Conservation (phyloP, 148 eudicot genomes). For the Rhododendron simsii region DNA sequence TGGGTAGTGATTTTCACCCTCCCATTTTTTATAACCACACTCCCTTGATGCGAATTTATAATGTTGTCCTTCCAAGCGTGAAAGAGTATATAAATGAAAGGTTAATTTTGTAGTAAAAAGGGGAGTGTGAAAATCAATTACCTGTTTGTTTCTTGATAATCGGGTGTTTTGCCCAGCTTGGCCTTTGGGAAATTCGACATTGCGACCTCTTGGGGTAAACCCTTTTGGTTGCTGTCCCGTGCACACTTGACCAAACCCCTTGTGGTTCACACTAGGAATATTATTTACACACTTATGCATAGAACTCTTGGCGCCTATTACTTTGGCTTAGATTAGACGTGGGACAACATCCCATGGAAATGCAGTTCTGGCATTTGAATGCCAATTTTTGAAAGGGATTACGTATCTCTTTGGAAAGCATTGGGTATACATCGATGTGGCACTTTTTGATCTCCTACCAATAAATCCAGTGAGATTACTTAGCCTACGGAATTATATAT, state of each 20-base stretch:
- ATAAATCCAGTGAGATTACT: not conserved
- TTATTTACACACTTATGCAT: not conserved
- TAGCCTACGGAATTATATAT: not conserved
- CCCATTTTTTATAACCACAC: not conserved
- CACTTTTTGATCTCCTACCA: not conserved
- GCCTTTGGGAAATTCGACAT: not conserved
- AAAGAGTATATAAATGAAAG: too few relatives aligned
- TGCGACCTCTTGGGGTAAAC: not conserved
- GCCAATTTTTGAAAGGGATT: not conserved
- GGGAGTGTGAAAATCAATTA: too few relatives aligned
- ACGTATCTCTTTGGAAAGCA: not conserved
- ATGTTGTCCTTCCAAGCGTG: too few relatives aligned
- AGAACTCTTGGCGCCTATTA: not conserved
- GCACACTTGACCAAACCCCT: not conserved
- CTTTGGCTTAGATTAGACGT: not conserved
- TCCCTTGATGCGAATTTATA: too few relatives aligned
- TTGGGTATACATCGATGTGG: not conserved
- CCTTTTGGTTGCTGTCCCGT: not conserved
- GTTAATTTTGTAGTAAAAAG: too few relatives aligned
- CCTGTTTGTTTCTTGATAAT: not conserved
- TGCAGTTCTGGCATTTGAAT: not conserved
- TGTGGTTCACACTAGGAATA: not conserved
- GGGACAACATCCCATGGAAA: not conserved
- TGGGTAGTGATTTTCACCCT: too few relatives aligned
- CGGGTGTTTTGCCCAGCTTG: not conserved